Base-by-base conservation (phyloP, 345 rosid species). In the Raphanus raphanistrum region DNA sequence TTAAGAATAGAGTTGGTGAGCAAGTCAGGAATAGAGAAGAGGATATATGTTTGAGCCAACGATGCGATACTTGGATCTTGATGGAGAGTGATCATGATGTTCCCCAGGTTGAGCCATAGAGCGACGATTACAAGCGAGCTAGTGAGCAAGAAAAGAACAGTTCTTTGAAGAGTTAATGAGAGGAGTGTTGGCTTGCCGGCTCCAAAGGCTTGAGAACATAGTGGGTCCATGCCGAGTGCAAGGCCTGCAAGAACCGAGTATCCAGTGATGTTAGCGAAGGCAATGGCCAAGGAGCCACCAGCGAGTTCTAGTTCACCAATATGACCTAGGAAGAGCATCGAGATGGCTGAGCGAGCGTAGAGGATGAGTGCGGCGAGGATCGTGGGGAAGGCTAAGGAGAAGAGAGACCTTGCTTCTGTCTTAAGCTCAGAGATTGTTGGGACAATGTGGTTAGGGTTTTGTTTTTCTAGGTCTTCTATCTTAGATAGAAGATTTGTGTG, bases 221-320 rank as follows among this genome's bases (percentile, higher is more conserved):
- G 91, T 2, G 98, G 98, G 68, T 94, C 98, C 98, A 94, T 92
- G 7, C 93, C 98, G 12, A 92, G 81, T 38, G 98, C 88, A 29
- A 94, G 88, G 8, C 98, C 98, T 0, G 98, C 85, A 58, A 94
- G 94, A 67, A 94, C 98, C 0, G 98, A 90, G 86, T 94, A 94
- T 36, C 98, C 98, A 0, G 92, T 89, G 70, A 94, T 94, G 78
- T 94, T 94, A 4, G 94, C 97, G 32, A 94, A 94, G 63, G 98
- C 96, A 41, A 94, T 94, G 70, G 98, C 94, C 0, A 94, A 83
- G 13, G 98, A 94, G 27, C 98, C 98, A 7, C 90, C 97, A 32
- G 98, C 98, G 2, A 94, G 93, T 71, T 91, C 89, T 2, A 87
- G 72, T 78, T 94, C 92, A 4, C 98, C 97, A 7, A 94, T 85